Evolutionary conservation across 1,284 basidiomycete species (phyloP), one percentile per base, ranked within the genome.

Genomic region (Omphalotus olearius): DNA sequence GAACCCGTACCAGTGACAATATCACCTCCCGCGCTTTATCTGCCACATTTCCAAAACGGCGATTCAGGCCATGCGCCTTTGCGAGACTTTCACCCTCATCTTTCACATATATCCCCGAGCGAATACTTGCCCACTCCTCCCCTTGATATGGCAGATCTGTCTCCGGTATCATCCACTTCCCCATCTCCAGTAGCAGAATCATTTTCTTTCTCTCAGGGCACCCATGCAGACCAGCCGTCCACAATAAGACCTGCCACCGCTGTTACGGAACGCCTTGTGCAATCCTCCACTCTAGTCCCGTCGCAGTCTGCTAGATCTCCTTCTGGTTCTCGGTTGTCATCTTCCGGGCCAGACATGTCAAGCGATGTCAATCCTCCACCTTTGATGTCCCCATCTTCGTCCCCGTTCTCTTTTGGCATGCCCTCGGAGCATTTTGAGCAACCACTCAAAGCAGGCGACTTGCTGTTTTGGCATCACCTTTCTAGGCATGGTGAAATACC

Each of bases 391-490:
- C 58, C 45, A 51, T 60, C 40, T 50, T 39, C 23, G 52, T 58
- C 37, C 54, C 59, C 46, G 33, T 57, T 59, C 45, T 57, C 63
- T 20, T 65, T 58, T 45, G 61, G 61, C 40, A 50, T 60, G 42
- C 63, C 66, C 51, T 53, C 62, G 43, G 70, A 72, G 53, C 67
- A 69, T 41, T 66, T 70, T 52, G 72, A 74, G 37, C 53, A 62
- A 16, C 59, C 63, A 16, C 74, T 91, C 17, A 72, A 69, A 60
- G 68, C 75, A 4, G 90, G 89, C 23, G 86, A 90, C 58, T 64
- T 80, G 10, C 67, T 93, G 6, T 90, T 80, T 63, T 93, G 90
- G 90, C 85, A 88, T 62, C 83, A 92, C 61, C 80, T 93, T 51
- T 66, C 76, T 26, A 73, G 78, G 47, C 80, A 77, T 53, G 91